phyloP scores from a whole-genome alignment of 2,329 filamentous ascomycete genomes.

The Pseudopyrenochaeta lycopersici region DNA sequence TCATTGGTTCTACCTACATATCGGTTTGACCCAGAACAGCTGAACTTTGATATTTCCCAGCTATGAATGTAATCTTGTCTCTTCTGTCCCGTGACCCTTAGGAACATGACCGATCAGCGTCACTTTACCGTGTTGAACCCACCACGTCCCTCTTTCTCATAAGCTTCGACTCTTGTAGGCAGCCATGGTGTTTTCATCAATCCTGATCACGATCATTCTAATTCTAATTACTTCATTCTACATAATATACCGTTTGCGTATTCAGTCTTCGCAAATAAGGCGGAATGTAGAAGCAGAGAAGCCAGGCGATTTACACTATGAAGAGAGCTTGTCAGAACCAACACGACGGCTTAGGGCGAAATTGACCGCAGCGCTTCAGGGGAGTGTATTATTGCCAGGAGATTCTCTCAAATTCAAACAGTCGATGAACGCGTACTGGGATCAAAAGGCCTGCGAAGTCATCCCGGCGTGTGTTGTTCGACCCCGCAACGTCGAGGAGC shows the following conservation, averaged over 20 bases:
- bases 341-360: conserved; percentile 16
- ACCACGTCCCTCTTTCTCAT: not conserved
- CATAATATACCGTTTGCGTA: conserved; percentile 14
- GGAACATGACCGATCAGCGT: too few species aligned
- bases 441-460: conserved; percentile 45
- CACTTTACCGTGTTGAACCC: too few species aligned
- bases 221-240: conserved; percentile 7
- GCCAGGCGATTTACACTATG: conserved; percentile 1
- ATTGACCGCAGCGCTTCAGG: conserved; percentile 18
- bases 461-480: conserved; percentile 42
- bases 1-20: too few species aligned
- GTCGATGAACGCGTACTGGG: conserved; percentile 39
- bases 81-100: too few species aligned
- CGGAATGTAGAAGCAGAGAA: conserved; percentile 17
- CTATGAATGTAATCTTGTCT: too few species aligned
- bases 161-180: not conserved
- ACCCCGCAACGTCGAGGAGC: conserved; percentile 36
- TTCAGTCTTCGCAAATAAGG: conserved; percentile 14
- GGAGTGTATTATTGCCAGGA: conserved; percentile 15
- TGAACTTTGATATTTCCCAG: too few species aligned
- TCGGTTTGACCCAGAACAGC: too few species aligned
- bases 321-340: conserved; percentile 11
- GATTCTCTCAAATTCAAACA: conserved; percentile 9
- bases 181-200: conserved; percentile 7
- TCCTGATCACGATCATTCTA: conserved; percentile 5